Evolutionary conservation across 768 basidiomycete species (phyloP), one percentile per base, ranked within the genome.

Genomic region (Agrocybe chaxingu): DNA sequence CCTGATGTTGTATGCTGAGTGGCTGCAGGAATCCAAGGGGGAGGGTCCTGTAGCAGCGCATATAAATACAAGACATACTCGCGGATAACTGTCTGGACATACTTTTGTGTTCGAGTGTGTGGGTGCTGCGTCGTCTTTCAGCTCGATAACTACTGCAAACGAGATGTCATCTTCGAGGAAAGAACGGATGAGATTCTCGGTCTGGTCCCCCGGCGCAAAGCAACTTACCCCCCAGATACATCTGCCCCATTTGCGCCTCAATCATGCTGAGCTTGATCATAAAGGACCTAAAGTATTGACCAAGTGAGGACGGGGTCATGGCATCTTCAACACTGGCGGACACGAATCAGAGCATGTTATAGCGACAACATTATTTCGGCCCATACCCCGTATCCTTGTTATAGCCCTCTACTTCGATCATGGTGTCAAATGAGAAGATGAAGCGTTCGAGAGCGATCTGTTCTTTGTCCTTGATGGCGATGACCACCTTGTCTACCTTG

Each of bases 401-500:
- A 67, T 79, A 87, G 0, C 74, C 57, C 54, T 88, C 87, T 29
- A 89, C 77, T 47, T 83, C 64, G 29, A 92, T 79, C 81, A 95
- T 85, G 64, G 79, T 87, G 53, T 87, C 84, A n/a, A 96, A 65
- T 18, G 91, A 84, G 65, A 97, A 92, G 13, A 96, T 79, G 66
- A 89, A 97, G 2, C 94, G 80, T 64, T 98, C 95, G n/a, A 97
- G 70, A 11, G 92, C 78, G 18, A 85, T 72, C 53, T 92, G 85
- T 8, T 88, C 79, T 55, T 81, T 82, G 62, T 88, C 82, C 60
- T 92, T 94, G 65, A 98, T 85, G 31, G 94, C 86, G 5, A 98
- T 71, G 2, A 91, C 79, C 7, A 94, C 81, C 56, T 90, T 86
- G 49, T 88, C 81, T 1, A 94, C 77, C 54, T 79, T 81, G 9